Conservation (phyloP, 495 filamentous ascomycete genomes). For the Trichoderma reesei region DNA sequence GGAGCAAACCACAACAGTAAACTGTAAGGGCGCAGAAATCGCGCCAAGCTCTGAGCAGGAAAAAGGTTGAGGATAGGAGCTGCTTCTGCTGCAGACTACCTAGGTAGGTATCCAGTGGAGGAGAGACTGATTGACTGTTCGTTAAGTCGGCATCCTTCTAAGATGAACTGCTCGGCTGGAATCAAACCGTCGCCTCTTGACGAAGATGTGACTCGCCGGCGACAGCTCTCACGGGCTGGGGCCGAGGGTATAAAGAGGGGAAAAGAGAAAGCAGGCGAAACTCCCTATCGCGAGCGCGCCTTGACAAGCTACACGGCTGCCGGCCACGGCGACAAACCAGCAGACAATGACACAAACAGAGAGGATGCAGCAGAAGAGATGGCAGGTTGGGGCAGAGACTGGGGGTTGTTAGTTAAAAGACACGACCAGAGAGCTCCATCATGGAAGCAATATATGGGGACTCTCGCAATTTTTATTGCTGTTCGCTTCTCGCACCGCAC, state of each 20-base stretch:
- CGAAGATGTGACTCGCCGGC: not conserved
- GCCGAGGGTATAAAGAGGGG: not conserved
- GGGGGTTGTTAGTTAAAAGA: not conserved
- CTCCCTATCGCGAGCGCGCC: not conserved
- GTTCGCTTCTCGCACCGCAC: not conserved
- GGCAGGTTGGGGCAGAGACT: not conserved
- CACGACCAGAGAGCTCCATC: constrained; percentile 3
- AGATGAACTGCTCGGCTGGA: not conserved
- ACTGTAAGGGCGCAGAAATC: not conserved
- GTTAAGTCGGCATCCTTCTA: not conserved
- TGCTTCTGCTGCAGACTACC: not conserved
- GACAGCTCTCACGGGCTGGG: not conserved
- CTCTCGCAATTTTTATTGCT: not conserved
- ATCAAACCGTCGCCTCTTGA: not conserved
- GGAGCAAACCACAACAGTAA: not conserved
- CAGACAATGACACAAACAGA: not conserved
- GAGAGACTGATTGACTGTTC: not conserved
- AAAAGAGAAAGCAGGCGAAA: not conserved
- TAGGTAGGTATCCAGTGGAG: not conserved
- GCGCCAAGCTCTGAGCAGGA: not conserved
- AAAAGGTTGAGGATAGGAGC: not conserved
- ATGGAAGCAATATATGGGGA: constrained; percentile 3
- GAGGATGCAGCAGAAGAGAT: not conserved
- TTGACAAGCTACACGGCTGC: constrained; percentile 3
- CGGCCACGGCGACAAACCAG: not conserved